phyloP scores from a whole-genome alignment of 768 basidiomycete genomes.

The Pluteus cervinus region DNA sequence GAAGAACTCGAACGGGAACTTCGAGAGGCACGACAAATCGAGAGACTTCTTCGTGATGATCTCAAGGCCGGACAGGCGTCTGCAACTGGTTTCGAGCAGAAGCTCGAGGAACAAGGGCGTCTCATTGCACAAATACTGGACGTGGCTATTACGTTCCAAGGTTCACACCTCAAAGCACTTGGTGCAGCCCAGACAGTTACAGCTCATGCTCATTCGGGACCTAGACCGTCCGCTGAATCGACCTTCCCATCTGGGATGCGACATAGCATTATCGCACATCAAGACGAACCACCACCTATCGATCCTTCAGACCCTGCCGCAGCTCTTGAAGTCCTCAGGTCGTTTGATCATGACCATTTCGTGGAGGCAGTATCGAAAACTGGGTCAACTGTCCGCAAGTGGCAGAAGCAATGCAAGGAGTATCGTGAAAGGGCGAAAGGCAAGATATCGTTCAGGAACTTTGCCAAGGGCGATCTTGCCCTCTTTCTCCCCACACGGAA shows the following conservation, averaged over 20 bases:
- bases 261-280: conserved; percentile 32
- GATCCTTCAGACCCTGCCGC: conserved; percentile 71
- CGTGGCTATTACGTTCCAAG: conserved; percentile 72
- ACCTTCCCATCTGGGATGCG: conserved; percentile 44
- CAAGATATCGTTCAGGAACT: conserved; percentile 95
- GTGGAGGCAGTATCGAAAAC: conserved; percentile 77
- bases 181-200: conserved; percentile 53
- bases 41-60: conserved; percentile 69
- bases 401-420: conserved; percentile 96
- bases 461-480: conserved; percentile 91
- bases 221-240: conserved; percentile 24
- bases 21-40: conserved; percentile 58
- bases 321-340: conserved; percentile 63
- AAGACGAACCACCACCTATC: conserved; percentile 64
- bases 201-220: conserved; percentile 45
- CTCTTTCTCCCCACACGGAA: conserved; percentile 95
- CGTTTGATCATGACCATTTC: conserved; percentile 82
- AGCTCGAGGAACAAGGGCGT: conserved; percentile 56
- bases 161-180: conserved; percentile 70
- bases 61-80: conserved; percentile 63
- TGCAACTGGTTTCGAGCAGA: conserved; percentile 61
- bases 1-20: conserved; percentile 74
- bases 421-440: conserved; percentile 94
- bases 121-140: conserved; percentile 79
- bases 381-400: conserved; percentile 86